Percentiles rank a stretch among this genome's conserved stretches.
These are phyloP conservation scores for Aspergillus aculeatus DNA, from an alignment of 2,329 filamentous ascomycete genomes.

Conservation along the genomic window DNA sequence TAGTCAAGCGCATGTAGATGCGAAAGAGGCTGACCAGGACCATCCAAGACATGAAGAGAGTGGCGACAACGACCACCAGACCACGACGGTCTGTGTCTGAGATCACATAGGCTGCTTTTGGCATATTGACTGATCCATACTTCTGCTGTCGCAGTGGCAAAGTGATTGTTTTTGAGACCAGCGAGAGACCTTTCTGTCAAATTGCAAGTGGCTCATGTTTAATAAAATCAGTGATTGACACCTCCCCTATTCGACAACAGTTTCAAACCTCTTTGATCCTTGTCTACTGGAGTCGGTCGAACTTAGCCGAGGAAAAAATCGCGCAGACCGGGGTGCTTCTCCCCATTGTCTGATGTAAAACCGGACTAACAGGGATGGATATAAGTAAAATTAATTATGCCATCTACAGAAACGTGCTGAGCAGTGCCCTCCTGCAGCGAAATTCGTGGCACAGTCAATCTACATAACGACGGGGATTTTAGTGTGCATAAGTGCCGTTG, in stretches of 20 bases:
- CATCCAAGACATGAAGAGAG: constrained; percentile 27
- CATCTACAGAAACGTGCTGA: background rate
- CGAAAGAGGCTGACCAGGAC: constrained; percentile 18
- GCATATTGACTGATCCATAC: background rate
- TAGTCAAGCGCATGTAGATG: constrained; percentile 23
- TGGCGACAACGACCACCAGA: constrained; percentile 17
- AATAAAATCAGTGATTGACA: background rate
- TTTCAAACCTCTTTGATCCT: background rate
- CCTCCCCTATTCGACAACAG: background rate
- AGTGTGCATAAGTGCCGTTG: background rate
- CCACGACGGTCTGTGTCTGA: constrained; percentile 19
- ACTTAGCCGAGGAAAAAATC: background rate
- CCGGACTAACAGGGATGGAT: background rate
- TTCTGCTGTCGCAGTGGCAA: background rate
- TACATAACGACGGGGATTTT: background rate
- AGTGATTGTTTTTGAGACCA: background rate
- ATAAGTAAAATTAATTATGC: background rate
- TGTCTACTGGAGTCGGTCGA: background rate
- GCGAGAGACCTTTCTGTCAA: background rate
- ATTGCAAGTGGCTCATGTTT: background rate
- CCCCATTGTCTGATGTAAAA: background rate
- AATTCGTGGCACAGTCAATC: background rate
- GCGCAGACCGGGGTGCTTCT: background rate
- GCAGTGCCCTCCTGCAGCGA: background rate
- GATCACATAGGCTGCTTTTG: constrained; percentile 14